Conservation (phyloP, 169 alveolate species). For the Perkinsus chesapeaki region DNA sequence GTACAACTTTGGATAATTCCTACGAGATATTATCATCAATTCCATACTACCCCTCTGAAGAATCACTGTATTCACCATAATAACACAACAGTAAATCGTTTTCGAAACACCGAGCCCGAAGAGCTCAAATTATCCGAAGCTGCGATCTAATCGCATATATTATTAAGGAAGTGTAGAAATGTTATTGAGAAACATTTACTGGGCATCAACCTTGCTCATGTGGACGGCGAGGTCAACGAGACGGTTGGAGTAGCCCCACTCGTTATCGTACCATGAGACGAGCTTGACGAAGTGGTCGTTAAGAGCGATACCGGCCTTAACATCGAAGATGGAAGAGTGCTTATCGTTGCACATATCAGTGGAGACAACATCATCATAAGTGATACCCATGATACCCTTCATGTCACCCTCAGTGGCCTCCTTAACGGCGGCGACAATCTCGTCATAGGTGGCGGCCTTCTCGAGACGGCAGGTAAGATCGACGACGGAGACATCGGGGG, state of each 20-base stretch:
- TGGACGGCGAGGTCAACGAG: conserved; percentile 79
- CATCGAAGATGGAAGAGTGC: conserved; percentile 90
- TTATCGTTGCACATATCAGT: conserved; percentile 88
- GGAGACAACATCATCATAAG: conserved; percentile 95
- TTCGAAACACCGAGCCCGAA: background rate
- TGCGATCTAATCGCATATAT: background rate
- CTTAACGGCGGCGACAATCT: conserved; percentile 83
- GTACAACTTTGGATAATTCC: too few species aligned
- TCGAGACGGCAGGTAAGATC: conserved; percentile 92
- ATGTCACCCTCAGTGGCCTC: conserved; percentile 70
- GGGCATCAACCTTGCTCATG: conserved; percentile 27
- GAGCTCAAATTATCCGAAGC: background rate
- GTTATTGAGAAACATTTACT: background rate
- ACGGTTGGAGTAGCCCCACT: conserved; percentile 97
- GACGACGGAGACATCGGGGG: conserved; percentile 96
- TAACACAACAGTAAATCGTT: background rate
- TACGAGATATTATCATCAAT: too few species aligned
- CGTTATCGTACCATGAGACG: conserved; percentile 98
- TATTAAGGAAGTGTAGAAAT: background rate
- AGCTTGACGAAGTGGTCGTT: conserved; percentile 92
- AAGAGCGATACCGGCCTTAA: conserved; percentile 94
- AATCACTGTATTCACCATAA: too few species aligned
- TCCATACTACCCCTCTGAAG: too few species aligned
- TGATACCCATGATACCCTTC: conserved; percentile 88
- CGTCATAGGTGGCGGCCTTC: conserved; percentile 91